These are phyloP conservation scores for Malassezia brasiliensis DNA, from an alignment of 1,284 basidiomycete genomes.

Conservation along the genomic window DNA sequence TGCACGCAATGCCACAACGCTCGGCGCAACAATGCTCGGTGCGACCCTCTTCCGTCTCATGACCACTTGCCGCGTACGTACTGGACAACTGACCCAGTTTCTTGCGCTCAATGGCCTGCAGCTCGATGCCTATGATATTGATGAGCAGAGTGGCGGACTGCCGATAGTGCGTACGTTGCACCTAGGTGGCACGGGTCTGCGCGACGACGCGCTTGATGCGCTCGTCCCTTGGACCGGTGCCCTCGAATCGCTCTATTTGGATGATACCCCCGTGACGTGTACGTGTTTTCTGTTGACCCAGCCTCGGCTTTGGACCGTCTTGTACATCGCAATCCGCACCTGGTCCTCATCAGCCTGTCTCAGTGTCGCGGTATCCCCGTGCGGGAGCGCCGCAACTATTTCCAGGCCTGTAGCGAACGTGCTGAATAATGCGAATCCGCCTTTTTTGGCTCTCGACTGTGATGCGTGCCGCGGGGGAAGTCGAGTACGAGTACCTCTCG, in stretches of 20 bases:
- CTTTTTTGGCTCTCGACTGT: background rate
- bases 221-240: conserved; percentile 10
- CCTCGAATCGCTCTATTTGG: conserved; percentile 3
- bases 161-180: background rate
- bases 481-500: conserved; percentile 30
- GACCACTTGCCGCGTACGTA: background rate
- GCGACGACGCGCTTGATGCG: conserved; percentile 4
- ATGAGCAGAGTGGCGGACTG: background rate
- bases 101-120: conserved; percentile 11
- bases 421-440: background rate
- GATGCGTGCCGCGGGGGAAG: conserved; percentile 4
- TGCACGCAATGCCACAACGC: no score
- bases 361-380: conserved; percentile 19
- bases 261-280: conserved; percentile 14
- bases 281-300: background rate
- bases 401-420: background rate
- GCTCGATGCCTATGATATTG: background rate
- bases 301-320: conserved; percentile 4
- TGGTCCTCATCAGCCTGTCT: conserved; percentile 12
- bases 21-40: background rate
- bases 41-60: background rate
- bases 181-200: background rate
- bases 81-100: background rate
- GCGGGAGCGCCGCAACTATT: conserved; percentile 11
- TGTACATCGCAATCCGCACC: conserved; percentile 4